Percentiles rank a stretch among this genome's conserved stretches.
Conservation (phyloP, 1,284 basidiomycete genomes). For the Pterulicium gracile region DNA sequence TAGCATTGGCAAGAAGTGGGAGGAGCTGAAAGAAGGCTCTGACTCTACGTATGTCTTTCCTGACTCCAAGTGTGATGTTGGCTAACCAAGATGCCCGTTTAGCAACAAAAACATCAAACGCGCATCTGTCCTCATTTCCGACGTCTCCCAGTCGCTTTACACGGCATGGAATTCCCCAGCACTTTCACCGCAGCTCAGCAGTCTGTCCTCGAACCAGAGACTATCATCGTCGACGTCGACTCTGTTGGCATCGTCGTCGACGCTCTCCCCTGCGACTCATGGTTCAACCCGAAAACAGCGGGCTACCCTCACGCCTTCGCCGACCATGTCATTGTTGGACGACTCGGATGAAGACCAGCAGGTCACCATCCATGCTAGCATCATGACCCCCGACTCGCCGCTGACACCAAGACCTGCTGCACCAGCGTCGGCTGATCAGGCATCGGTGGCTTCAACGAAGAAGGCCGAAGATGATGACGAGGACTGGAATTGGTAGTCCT, state of each 20-base stretch:
- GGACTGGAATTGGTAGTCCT: slow-evolving; percentile 57
- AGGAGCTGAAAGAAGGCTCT: slow-evolving; percentile 38
- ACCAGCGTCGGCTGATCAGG: slow-evolving; percentile 6
- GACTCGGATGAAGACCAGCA: slow-evolving; percentile 23
- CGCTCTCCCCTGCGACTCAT: slow-evolving; percentile 12
- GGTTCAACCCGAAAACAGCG: slow-evolving; percentile 4
- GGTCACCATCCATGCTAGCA: slow-evolving; percentile 21
- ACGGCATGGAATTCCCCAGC: slow-evolving; percentile 31
- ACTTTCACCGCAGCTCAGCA: neutral
- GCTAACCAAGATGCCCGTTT: slow-evolving; percentile 1
- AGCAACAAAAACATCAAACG: slow-evolving; percentile 48
- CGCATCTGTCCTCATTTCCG: slow-evolving; percentile 52
- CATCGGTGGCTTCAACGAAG: slow-evolving; percentile 8
- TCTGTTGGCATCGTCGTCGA: slow-evolving; percentile 7
- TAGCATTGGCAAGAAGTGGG: slow-evolving; percentile 49
- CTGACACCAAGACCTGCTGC: slow-evolving; percentile 4
- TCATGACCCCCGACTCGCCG: slow-evolving; percentile 8
- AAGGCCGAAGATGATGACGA: slow-evolving; percentile 32
- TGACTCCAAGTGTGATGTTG: slow-evolving; percentile 6
- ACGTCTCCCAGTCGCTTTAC: slow-evolving; percentile 48
- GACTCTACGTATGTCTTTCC: slow-evolving; percentile 34
- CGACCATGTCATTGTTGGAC: slow-evolving; percentile 21
- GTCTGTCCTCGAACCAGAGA: neutral
- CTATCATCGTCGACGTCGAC: neutral
- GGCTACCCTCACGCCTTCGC: slow-evolving; percentile 16